Evolutionary conservation across 306 rosid species (phyloP).

Genomic region (Ormosia semicastrata): DNA sequence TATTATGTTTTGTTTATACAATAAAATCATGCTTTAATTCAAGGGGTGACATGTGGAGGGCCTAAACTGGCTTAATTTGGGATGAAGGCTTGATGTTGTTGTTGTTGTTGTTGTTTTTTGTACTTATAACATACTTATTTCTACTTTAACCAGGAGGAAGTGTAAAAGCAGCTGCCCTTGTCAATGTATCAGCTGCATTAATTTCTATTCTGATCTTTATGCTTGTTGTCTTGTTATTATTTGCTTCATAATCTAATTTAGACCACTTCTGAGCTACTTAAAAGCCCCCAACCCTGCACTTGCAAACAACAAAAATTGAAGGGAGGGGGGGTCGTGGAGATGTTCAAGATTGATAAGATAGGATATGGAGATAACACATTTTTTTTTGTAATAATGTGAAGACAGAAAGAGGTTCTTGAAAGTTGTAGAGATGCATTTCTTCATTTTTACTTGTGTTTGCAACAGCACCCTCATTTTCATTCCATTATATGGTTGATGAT

Average conservation of each 20-base stretch:
- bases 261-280: neutral
- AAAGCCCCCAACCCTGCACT: neutral
- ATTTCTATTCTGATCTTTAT: neutral
- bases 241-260: neutral
- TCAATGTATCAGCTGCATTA: neutral
- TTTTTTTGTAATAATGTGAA: too few relatives aligned
- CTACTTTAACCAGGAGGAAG: neutral
- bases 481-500: neutral
- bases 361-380: too few relatives aligned
- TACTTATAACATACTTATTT: neutral
- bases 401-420: neutral
- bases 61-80: neutral
- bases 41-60: neutral
- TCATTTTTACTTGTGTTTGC: too few relatives aligned
- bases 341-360: too few relatives aligned
- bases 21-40: neutral
- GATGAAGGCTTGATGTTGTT: neutral
- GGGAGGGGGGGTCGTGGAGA: too few relatives aligned
- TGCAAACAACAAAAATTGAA: too few relatives aligned
- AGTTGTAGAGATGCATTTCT: too few relatives aligned
- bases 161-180: neutral
- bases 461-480: neutral
- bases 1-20: neutral
- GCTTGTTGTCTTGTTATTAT: neutral
- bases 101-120: too few relatives aligned